These are phyloP conservation scores for Scheffersomyces quercinus DNA, from an alignment of 1,139 yeast genomes.

Conservation along the genomic window DNA sequence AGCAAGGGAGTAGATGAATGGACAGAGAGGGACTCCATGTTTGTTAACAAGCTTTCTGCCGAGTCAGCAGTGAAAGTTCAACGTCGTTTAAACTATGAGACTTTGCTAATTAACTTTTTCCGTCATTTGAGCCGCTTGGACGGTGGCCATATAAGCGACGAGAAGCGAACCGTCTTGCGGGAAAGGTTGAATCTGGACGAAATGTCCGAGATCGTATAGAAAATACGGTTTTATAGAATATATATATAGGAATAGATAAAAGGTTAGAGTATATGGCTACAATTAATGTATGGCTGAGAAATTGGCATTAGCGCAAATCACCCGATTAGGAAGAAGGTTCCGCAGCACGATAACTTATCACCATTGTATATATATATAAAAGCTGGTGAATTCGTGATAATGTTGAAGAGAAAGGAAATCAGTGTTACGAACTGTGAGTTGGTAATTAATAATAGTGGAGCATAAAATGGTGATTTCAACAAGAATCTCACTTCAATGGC, in stretches of 20 bases:
- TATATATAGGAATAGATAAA: neutral
- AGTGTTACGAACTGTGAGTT: too few species aligned
- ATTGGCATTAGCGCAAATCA: neutral
- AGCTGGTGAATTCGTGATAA: too few species aligned
- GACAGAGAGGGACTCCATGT: slow-evolving; percentile 35
- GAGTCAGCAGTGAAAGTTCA: slow-evolving; percentile 21
- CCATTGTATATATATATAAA: too few species aligned
- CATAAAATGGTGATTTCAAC: slow-evolving; percentile 36
- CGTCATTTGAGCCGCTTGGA: slow-evolving; percentile 37
- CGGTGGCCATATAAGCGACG: slow-evolving; percentile 32
- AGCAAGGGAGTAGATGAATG: slow-evolving; percentile 35
- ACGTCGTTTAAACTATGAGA: slow-evolving; percentile 39
- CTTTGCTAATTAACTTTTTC: slow-evolving; percentile 38
- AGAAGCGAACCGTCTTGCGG: slow-evolving; percentile 21
- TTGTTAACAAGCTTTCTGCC: slow-evolving; percentile 24
- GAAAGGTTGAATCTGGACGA: slow-evolving; percentile 13
- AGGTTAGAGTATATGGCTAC: neutral
- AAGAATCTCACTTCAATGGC: slow-evolving; percentile 56
- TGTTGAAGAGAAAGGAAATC: too few species aligned
- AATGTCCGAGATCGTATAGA: neutral
- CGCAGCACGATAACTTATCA: too few species aligned
- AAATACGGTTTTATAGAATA: neutral
- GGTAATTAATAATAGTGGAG: too few species aligned
- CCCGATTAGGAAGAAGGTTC: slow-evolving; percentile 3
- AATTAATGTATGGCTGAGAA: neutral